Base-by-base conservation (phyloP, 306 rosid genomes). In the Begonia masoniana region DNA sequence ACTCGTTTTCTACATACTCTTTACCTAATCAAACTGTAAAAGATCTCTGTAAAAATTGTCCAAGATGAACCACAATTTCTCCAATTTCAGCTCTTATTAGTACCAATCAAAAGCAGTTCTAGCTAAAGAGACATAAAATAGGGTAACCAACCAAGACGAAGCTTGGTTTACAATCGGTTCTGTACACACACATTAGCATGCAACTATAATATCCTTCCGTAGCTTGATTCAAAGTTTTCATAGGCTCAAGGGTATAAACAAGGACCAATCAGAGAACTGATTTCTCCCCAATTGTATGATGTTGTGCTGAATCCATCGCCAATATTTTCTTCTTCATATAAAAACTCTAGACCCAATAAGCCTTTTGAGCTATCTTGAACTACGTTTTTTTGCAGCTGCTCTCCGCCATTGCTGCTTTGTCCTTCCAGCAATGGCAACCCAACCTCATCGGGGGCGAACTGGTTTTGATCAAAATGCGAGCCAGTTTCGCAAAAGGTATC, bases 281-380 rank as follows among this genome's bases (percentile, higher is more conserved):
- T 72, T 65, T 75, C 79, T 15, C 76, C 74, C 83, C 83, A 76
- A 1, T 75, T 61, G 10, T 46, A 55, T 48, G 51, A 23, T 49
- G 52, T 56, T 56, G 73, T 50, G 12, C 66, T 60, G 55, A 56
- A 62, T 67, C 67, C 67, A 43, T 56, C 50, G 10, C 54, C 35
- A 39, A 47, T 24, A 31, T 68, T 51, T 45, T 69, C 84, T 5
- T 83, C 82, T n/a, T 70, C 77, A 47, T 55, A 69, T 3, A 81
- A 62, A 52, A 76, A 70, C 50, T 78, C 87, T 65, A 80, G 52
- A 72, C 81, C 89, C 16, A 78, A 77, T 43, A 68, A 50, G 26
- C 65, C 61, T 17, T 66, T 71, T 7, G 74, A 68, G 55, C 56
- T 71, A 58, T 52, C 64, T 26, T 74, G 53, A 15, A 52, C 75